A percentile compares a stretch with the other conserved stretches of the same genome.
These are phyloP conservation scores for Hypocreales sp. DNA, from an alignment of 2,329 filamentous ascomycete species.

Conservation along the genomic window DNA sequence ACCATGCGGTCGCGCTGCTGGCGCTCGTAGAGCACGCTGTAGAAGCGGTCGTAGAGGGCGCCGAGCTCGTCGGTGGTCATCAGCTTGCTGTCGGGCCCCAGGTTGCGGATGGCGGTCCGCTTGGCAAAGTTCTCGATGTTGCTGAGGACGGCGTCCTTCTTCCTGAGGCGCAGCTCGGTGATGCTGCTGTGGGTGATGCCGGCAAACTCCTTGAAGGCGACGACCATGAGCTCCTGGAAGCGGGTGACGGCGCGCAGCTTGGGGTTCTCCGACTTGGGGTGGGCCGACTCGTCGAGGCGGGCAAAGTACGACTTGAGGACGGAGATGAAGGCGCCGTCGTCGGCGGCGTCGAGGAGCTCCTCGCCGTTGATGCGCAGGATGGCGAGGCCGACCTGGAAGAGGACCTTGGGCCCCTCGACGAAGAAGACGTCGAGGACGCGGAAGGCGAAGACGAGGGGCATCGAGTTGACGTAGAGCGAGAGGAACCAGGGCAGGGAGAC, in stretches of 20 bases:
- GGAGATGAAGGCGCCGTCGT: constrained; percentile 94
- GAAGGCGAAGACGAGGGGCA: constrained; percentile 96
- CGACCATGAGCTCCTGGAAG: constrained; percentile 97
- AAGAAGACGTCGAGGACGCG: constrained; percentile 96
- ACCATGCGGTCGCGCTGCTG: constrained; percentile 69
- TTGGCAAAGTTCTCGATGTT: constrained; percentile 98
- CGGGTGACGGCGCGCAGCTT: constrained; percentile 87
- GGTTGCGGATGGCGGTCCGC: constrained; percentile 85
- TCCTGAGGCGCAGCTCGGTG: constrained; percentile 73
- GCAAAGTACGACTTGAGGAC: constrained; percentile 92
- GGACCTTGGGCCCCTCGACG: constrained; percentile 88
- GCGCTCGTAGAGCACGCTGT: constrained; percentile 78
- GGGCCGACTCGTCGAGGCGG: constrained; percentile 83
- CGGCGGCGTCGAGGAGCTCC: constrained; percentile 79
- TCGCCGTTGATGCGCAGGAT: constrained; percentile 95
- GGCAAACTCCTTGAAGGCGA: constrained; percentile 96
- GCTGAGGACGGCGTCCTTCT: constrained; percentile 86
- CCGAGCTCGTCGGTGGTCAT: constrained; percentile 74
- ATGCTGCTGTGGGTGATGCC: constrained; percentile 90
- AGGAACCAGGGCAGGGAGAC: constrained; percentile 97
- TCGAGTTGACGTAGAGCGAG: constrained; percentile 97
- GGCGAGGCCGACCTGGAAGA: constrained; percentile 94
- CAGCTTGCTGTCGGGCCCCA: constrained; percentile 90
- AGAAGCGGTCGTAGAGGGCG: constrained; percentile 87
- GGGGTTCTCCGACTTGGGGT: constrained; percentile 87